Evolutionary conservation across 192 early-diverging fungal species (phyloP), one percentile per base, ranked within the genome.

Genomic region (Helicostylum pulchrum): DNA sequence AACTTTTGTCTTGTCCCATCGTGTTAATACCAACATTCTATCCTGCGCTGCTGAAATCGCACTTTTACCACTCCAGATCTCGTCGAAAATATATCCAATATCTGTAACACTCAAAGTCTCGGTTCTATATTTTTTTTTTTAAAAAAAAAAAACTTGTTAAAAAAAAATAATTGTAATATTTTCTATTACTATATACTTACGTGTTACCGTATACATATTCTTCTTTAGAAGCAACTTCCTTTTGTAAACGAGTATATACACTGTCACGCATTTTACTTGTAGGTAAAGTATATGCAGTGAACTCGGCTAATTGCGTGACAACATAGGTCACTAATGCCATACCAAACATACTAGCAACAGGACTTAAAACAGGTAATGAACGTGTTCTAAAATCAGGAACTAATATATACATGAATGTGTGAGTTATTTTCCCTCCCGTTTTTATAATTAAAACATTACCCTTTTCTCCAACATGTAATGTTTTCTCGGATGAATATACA

Each of bases 401-500:
- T 94, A 12, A 26, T 26, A 26, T 26, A 26, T 26, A 26, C n/a
- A n/a, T n/a, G n/a, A n/a, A n/a, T n/a, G n/a, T 26, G 26, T 26
- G 26, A 26, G 26, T 26, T 26, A 26, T 26, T 26, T 26, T 26
- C 2, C 2, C 2, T 26, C 2, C 96, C 78, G 12, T 17, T 15
- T 63, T 3, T 15, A 19, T 51, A 21, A 51, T 46, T 15, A 48
- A 15, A 23, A 20, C 26, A n/a, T 44, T 59, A 45, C 26, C 26
- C 30, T 49, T 26, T 20, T 31, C 39, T 44, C 10, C 88, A 26
- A 93, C 85, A 50, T 81, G 77, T 32, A 89, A 86, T 7, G 96
- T 92, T 64, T 96, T 95, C 68, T 98, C 96, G 17, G 89, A 90
- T 6, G 93, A 95, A 68, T 93, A 97, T 21, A 94, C 93, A 0